These are phyloP conservation scores for Aspergillus novoparasiticus DNA, from an alignment of 2,329 filamentous ascomycete genomes.

Conservation along the genomic window DNA sequence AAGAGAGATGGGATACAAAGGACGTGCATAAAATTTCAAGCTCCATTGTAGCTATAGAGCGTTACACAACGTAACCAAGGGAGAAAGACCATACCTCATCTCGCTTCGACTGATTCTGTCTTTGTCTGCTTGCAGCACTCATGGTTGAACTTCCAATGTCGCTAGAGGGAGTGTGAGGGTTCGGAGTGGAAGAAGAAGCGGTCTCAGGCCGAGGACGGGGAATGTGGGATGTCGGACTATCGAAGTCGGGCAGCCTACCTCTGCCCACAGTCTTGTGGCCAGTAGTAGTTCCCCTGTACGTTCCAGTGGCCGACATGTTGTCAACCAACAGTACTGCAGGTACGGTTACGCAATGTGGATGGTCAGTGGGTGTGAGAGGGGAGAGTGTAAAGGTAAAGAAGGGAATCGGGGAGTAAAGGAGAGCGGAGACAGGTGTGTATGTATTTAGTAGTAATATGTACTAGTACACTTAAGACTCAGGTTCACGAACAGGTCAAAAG, in stretches of 20 bases:
- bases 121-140: constrained; percentile 84
- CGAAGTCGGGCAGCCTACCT: constrained; percentile 56
- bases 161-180: constrained; percentile 46
- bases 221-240: constrained; percentile 59
- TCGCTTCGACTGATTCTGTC: constrained; percentile 94
- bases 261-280: constrained; percentile 53
- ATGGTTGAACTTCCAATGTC: constrained; percentile 68
- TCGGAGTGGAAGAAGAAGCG: constrained; percentile 36
- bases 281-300: constrained; percentile 59
- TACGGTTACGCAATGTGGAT: constrained; percentile 24
- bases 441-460: not conserved
- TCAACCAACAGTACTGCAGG: constrained; percentile 10
- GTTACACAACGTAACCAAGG: not conserved
- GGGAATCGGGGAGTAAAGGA: constrained; percentile 8
- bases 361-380: constrained; percentile 19
- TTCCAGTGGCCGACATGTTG: constrained; percentile 60
- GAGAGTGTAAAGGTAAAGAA: constrained; percentile 10
- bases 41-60: constrained; percentile 20
- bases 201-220: constrained; percentile 62
- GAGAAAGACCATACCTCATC: constrained; percentile 73
- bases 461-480: constrained; percentile 3
- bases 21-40: not conserved
- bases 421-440: constrained; percentile 3
- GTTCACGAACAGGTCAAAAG: not conserved
- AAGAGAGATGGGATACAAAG: not conserved